These are phyloP conservation scores for Cicer arietinum DNA, from an alignment of 306 rosid species.

Conservation along the genomic window DNA sequence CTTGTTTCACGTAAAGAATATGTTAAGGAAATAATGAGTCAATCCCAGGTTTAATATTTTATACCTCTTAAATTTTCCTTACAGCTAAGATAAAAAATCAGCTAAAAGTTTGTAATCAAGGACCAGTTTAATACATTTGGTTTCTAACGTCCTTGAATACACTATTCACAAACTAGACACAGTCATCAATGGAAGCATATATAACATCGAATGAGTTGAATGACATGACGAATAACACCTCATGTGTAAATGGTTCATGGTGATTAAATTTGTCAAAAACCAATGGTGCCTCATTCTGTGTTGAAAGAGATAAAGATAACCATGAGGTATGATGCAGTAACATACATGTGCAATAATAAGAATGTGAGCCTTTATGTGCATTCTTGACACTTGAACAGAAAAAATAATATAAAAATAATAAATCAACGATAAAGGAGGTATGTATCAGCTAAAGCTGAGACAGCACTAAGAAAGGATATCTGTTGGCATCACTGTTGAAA, in stretches of 20 bases:
- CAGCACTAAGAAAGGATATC: conserved; percentile 73
- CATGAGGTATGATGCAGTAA: neutral
- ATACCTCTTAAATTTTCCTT: neutral
- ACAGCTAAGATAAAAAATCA: neutral
- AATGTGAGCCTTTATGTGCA: neutral
- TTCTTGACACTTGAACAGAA: neutral
- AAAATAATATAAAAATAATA: neutral
- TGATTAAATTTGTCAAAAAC: conserved; percentile 33
- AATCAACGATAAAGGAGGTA: conserved; percentile 22
- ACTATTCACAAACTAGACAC: conserved; percentile 1
- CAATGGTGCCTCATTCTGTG: neutral
- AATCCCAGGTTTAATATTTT: neutral
- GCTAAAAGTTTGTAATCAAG: conserved; percentile 19
- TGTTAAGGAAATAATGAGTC: conserved; percentile 70
- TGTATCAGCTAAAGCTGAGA: conserved; percentile 4
- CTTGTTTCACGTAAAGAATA: conserved; percentile 77
- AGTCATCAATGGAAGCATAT: conserved; percentile 4
- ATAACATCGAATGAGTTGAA: conserved; percentile 16
- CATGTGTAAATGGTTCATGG: conserved; percentile 9
- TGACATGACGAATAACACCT: conserved; percentile 1
- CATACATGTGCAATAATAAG: conserved; percentile 16
- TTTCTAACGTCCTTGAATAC: conserved; percentile 1
- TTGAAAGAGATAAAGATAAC: conserved; percentile 24
- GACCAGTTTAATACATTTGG: conserved; percentile 6
- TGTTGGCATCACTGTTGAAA: conserved; percentile 88